A percentile compares a stretch with the other conserved stretches of the same genome.
Evolutionary conservation across 2,329 filamentous ascomycete species (phyloP).

Genomic region (Fusarium nanum): DNA sequence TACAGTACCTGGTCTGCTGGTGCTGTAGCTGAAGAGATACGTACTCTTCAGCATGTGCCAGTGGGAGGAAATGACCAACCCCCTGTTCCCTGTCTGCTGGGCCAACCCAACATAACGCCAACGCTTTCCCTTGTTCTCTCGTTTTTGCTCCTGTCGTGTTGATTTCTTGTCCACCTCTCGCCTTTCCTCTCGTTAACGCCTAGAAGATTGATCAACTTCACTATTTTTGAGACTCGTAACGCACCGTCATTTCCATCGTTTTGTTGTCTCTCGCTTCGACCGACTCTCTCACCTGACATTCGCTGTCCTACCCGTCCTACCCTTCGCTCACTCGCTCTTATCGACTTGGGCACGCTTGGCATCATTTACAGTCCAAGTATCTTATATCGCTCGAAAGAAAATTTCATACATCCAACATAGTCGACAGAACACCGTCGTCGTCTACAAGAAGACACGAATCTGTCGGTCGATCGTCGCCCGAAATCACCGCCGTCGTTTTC

Average conservation of each 20-base stretch:
- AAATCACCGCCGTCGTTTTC: neutral
- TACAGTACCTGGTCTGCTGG: no score
- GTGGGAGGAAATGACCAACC: slow-evolving; percentile 14
- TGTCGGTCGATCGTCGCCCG: neutral
- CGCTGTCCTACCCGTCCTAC: slow-evolving; percentile 16
- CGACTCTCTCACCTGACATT: slow-evolving; percentile 29
- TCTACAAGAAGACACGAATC: neutral
- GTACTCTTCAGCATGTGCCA: slow-evolving; percentile 24
- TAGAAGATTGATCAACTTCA: slow-evolving; percentile 23
- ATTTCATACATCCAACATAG: slow-evolving; percentile 9
- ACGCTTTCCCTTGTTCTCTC: slow-evolving; percentile 37
- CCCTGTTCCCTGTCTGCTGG: slow-evolving; percentile 32
- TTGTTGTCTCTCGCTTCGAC: slow-evolving; percentile 34
- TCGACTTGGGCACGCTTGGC: slow-evolving; percentile 21
- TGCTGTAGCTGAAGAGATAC: slow-evolving; percentile 2
- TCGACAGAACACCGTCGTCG: slow-evolving; percentile 2
- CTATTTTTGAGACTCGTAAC: slow-evolving; percentile 15
- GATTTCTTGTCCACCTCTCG: slow-evolving; percentile 32
- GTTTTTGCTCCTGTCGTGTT: slow-evolving; percentile 24
- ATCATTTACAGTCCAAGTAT: slow-evolving; percentile 6
- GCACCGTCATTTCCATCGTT: slow-evolving; percentile 10
- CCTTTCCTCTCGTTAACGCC: slow-evolving; percentile 20
- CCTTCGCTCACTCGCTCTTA: slow-evolving; percentile 19
- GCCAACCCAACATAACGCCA: slow-evolving; percentile 39
- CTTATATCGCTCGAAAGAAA: neutral